Evolutionary conservation across 352 stramenopile genomes (phyloP).

Genomic region (Globisporangium cederbergense): DNA sequence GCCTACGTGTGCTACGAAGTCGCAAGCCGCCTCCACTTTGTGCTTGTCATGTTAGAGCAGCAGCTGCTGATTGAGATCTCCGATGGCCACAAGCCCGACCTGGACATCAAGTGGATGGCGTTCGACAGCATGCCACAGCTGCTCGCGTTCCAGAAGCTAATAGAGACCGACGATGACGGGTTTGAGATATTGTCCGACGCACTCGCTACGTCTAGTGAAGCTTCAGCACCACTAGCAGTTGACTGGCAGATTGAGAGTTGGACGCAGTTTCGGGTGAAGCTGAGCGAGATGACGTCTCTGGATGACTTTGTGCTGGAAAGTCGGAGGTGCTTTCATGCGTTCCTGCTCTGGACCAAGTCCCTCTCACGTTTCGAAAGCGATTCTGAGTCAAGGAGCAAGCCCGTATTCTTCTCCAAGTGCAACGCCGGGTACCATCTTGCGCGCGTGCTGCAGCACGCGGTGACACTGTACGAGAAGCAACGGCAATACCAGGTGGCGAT

Average conservation of each 20-base stretch:
- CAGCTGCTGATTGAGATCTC: slow-evolving; percentile 34
- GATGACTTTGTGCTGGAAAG: slow-evolving; percentile 59
- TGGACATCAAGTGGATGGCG: slow-evolving; percentile 46
- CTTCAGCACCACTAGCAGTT: background rate
- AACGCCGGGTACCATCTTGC: slow-evolving; percentile 71
- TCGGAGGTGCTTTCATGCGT: slow-evolving; percentile 44
- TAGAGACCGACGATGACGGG: slow-evolving; percentile 21
- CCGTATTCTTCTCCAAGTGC: slow-evolving; percentile 57
- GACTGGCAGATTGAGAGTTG: slow-evolving; percentile 52
- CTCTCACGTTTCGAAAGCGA: background rate
- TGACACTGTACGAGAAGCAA: slow-evolving; percentile 71
- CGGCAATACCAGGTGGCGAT: slow-evolving; percentile 68
- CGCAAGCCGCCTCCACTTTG: slow-evolving; percentile 45
- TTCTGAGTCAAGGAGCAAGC: slow-evolving; percentile 15
- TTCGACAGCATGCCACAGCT: slow-evolving; percentile 34
- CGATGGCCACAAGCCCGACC: slow-evolving; percentile 32
- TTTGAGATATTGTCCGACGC: slow-evolving; percentile 14
- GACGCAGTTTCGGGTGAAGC: slow-evolving; percentile 39
- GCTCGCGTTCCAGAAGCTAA: slow-evolving; percentile 48
- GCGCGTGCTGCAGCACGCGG: slow-evolving; percentile 51
- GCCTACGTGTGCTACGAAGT: slow-evolving; percentile 70
- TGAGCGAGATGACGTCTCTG: slow-evolving; percentile 41
- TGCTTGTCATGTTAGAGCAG: slow-evolving; percentile 46
- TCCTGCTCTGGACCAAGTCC: slow-evolving; percentile 36
- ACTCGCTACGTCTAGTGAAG: background rate